Evolutionary conservation across 768 basidiomycete species (phyloP), one percentile per base, ranked within the genome.

Genomic region (Pleurotus salmoneostramineus): DNA sequence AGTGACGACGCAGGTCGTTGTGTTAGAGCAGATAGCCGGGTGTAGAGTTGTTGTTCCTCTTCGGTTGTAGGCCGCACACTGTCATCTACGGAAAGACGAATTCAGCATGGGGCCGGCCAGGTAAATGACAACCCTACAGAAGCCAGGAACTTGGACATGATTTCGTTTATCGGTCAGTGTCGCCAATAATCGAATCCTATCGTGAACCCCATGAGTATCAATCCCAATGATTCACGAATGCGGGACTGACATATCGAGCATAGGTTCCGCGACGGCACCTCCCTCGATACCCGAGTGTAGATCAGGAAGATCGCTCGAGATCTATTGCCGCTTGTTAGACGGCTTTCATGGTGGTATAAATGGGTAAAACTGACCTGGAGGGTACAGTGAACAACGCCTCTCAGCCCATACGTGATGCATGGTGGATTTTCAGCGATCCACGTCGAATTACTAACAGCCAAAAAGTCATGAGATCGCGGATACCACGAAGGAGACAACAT

Each of bases 271-370:
- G 1, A 86, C 81, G 1, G 84, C 89, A 12, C 97, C 97, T 34
- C 97, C 97, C 65, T 97, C 93, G 6, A 98, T 81, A 60, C 97
- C 97, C 12, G 93, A 95, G 69, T 99, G 97, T 44, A 92, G 77
- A 68, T 98, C 96, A 0, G 90, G 89, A 10, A 81, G 77, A 32
- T 80, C 72, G 61, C 84, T 92, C 4, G 80, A 80, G 57, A 98
- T 85, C 85, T 92, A 59, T 21, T 55, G 55, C 36, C 35, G 17
- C n/a, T 50, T 46, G 14, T 37, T 36, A 47, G 8, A 56, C 11
- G 34, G 12, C 37, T 42, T 21, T 44, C 45, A 21, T 50, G 36
- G 48, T 35, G 6, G 34, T 21, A 12, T 17, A 27, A 44, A 42
- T 17, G 31, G 42, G 11, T 17, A 21, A 34, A 43, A 48, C 70